These are phyloP conservation scores for Sistotremastrum suecicum DNA, from an alignment of 768 basidiomycete genomes.

Conservation along the genomic window DNA sequence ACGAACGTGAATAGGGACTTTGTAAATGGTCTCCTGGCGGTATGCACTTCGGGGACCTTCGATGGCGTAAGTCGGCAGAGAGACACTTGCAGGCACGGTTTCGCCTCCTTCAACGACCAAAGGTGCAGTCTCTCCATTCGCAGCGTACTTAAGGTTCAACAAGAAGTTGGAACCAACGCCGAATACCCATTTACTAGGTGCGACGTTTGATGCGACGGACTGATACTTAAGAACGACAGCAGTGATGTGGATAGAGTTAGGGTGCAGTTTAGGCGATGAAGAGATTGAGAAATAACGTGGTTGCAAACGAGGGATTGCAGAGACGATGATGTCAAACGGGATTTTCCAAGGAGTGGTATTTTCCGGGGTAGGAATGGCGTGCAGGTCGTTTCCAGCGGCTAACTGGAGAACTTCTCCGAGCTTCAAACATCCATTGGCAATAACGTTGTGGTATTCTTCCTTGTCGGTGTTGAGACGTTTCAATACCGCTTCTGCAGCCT, in stretches of 20 bases:
- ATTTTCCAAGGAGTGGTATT: conserved; percentile 82
- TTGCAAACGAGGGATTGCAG: conserved; percentile 84
- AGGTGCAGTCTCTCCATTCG: conserved; percentile 41
- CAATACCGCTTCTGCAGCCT: conserved; percentile 60
- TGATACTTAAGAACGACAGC: conserved; percentile 92
- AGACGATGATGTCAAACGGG: conserved; percentile 94
- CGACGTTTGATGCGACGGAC: conserved; percentile 38
- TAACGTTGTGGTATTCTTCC: conserved; percentile 67
- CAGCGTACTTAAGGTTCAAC: conserved; percentile 75
- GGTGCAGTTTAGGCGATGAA: conserved; percentile 84
- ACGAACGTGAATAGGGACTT: conserved; percentile 87
- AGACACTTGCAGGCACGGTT: conserved; percentile 23
- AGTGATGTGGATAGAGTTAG: conserved; percentile 87
- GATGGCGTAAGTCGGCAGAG: conserved; percentile 64
- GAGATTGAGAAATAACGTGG: conserved; percentile 99
- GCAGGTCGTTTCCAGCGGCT: conserved; percentile 68
- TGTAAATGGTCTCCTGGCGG: conserved; percentile 53
- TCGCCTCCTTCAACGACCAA: conserved; percentile 21
- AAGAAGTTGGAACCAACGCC: conserved; percentile 94
- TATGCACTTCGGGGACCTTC: conserved; percentile 86
- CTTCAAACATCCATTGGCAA: conserved; percentile 75
- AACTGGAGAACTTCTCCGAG: conserved; percentile 88
- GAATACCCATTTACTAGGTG: conserved; percentile 55
- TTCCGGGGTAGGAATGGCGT: conserved; percentile 37
- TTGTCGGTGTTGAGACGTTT: conserved; percentile 74